Evolutionary conservation across 129 eudicot genomes (phyloP).

Genomic region (Tagetes patula): DNA sequence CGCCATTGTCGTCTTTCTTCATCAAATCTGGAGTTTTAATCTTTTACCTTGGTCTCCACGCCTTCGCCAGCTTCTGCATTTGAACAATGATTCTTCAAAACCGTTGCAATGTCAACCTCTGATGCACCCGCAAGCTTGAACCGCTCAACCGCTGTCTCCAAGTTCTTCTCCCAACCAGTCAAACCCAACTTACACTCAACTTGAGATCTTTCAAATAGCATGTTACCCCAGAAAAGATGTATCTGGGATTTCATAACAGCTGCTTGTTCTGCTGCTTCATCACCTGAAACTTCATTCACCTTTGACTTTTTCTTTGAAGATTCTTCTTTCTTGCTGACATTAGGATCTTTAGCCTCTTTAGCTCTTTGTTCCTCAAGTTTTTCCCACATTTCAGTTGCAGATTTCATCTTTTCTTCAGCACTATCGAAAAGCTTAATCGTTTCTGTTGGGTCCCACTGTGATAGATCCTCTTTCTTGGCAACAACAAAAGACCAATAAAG

Average conservation of each 20-base stretch:
- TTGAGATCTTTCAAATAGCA: slow-evolving; percentile 96
- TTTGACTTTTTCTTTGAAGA: slow-evolving; percentile 60
- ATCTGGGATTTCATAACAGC: slow-evolving; percentile 95
- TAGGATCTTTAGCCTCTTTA: slow-evolving; percentile 75
- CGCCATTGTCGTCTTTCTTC: slow-evolving; percentile 29
- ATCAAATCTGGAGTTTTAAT: slow-evolving; percentile 17
- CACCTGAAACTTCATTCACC: slow-evolving; percentile 58
- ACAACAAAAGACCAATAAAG: slow-evolving; percentile 91
- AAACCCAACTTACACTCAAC: slow-evolving; percentile 75
- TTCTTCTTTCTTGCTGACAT: slow-evolving; percentile 68
- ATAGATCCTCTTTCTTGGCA: slow-evolving; percentile 81
- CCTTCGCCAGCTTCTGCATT: slow-evolving; percentile 55
- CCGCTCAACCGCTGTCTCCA: slow-evolving; percentile 76
- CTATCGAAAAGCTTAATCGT: slow-evolving; percentile 76
- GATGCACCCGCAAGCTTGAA: slow-evolving; percentile 96
- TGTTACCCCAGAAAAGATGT: slow-evolving; percentile 96
- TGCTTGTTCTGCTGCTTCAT: slow-evolving; percentile 91
- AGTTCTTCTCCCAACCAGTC: slow-evolving; percentile 69
- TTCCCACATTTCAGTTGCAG: slow-evolving; percentile 96
- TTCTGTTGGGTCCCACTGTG: slow-evolving; percentile 81
- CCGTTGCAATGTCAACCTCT: slow-evolving; percentile 78
- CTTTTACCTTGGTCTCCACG: slow-evolving; percentile 45
- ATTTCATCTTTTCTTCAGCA: slow-evolving; percentile 91
- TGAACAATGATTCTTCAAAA: slow-evolving; percentile 79
- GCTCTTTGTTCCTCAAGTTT: slow-evolving; percentile 92